These are phyloP conservation scores for Cercospora nicotianae DNA, from an alignment of 2,329 filamentous ascomycete species.

Conservation along the genomic window DNA sequence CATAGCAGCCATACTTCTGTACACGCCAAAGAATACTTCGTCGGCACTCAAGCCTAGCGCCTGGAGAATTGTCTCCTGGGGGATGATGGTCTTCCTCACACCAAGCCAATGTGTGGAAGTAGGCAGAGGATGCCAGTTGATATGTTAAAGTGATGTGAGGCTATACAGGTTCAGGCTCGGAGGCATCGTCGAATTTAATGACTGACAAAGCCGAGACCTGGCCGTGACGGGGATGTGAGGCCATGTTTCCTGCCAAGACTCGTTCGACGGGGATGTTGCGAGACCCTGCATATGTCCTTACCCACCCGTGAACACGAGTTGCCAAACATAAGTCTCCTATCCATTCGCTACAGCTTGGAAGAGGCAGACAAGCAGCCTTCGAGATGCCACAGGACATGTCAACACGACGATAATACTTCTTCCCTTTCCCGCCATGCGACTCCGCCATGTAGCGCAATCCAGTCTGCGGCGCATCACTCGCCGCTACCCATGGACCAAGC, in stretches of 20 bases:
- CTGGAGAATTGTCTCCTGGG: background rate
- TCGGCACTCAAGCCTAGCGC: too few relatives aligned
- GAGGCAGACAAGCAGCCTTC: background rate
- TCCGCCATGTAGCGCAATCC: slow-evolving; percentile 26
- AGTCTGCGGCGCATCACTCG: slow-evolving; percentile 26
- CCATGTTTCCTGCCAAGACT: background rate
- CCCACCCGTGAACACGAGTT: background rate
- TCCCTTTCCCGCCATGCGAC: slow-evolving; percentile 16
- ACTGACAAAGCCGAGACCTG: background rate
- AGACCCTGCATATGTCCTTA: slow-evolving; percentile 3
- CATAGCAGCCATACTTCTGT: background rate
- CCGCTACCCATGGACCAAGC: slow-evolving; percentile 31
- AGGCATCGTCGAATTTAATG: background rate
- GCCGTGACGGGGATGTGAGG: background rate
- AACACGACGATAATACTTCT: background rate
- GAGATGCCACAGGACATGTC: slow-evolving; percentile 1
- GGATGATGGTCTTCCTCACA: too few relatives aligned
- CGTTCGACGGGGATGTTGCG: background rate
- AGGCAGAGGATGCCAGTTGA: background rate
- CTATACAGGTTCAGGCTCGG: background rate
- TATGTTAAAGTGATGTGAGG: background rate
- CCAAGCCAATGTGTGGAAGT: background rate
- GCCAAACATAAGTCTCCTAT: background rate
- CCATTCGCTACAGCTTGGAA: background rate
- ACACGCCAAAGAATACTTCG: too few relatives aligned